Evolutionary conservation across 306 rosid species (phyloP), one percentile per base, ranked within the genome.

Genomic region (Aeschynomene evenia): DNA sequence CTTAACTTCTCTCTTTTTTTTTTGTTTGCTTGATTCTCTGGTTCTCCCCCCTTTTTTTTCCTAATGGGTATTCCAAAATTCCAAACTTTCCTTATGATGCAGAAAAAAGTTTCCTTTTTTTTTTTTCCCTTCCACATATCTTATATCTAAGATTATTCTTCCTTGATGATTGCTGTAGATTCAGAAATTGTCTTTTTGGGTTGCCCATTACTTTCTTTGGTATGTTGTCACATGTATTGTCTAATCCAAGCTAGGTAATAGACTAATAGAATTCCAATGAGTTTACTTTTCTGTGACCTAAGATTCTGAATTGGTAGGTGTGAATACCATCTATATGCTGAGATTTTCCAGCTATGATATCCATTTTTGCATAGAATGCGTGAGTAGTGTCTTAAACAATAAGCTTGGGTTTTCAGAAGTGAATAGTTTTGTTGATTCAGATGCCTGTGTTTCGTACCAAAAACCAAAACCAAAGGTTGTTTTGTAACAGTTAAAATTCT

Each of bases 261-360:
- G n/a, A n/a, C n/a, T n/a, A 14, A 33, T 64, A 21, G 39, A 65
- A 59, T 59, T 39, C 63, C 20, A 19, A 2, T 45, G 54, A 7
- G 20, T 62, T 70, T 64, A 15, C 9, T 62, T n/a, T 4, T 3
- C 5, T 28, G 34, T 58, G 65, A 68, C 31, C 40, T 68, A 40
- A 37, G 71, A 66, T 60, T 81, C 55, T 61, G 61, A 82, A 54
- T 43, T 75, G 21, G 56, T 58, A 51, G 19, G 37, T 52, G 26
- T 63, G 42, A 9, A 56, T 31, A 21, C 23, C 13, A 33, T 67
- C 19, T 64, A 37, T 21, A 10, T 37, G 23, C 1, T 4, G 55
- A 43, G 18, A 13, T 42, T 15, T 37, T 26, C n/a, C 37, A 68
- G 20, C n/a, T 39, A 36, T 10, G 62, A 58, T 61, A 9, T 54